Evolutionary conservation across 1,284 basidiomycete species (phyloP).

Genomic region (Ganoderma sp.): DNA sequence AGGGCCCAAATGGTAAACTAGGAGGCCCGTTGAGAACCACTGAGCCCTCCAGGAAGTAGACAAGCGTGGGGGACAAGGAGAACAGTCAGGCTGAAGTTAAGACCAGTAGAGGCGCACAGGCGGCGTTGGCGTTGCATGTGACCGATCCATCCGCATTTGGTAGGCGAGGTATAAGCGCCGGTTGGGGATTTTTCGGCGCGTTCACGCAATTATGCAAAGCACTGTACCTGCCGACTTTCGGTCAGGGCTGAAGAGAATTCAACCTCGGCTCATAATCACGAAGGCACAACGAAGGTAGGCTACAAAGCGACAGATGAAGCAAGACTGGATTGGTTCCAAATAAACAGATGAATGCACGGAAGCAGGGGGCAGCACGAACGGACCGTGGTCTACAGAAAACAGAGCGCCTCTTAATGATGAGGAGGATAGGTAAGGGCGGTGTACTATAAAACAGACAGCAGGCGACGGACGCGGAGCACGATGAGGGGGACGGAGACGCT

Average conservation of each 20-base stretch:
- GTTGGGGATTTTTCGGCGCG: no score
- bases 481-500: neutral
- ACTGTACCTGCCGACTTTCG: neutral
- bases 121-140: no score
- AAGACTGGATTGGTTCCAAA: slow-evolving; percentile 1
- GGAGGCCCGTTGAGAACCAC: no score
- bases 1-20: no score
- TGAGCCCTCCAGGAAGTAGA: no score
- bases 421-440: neutral
- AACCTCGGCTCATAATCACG: neutral
- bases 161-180: no score
- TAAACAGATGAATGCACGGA: neutral
- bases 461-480: slow-evolving; percentile 3
- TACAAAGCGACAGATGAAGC: neutral
- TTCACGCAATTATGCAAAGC: no score
- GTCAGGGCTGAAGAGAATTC: neutral
- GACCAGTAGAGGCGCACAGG: no score
- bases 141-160: no score
- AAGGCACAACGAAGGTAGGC: neutral
- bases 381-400: neutral
- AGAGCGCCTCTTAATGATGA: neutral
- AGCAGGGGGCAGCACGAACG: neutral
- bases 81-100: no score
- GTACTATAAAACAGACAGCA: neutral
- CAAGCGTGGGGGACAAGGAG: no score